phyloP scores from a whole-genome alignment of 2,329 filamentous ascomycete genomes.

The Paracamarosporium sp. region DNA sequence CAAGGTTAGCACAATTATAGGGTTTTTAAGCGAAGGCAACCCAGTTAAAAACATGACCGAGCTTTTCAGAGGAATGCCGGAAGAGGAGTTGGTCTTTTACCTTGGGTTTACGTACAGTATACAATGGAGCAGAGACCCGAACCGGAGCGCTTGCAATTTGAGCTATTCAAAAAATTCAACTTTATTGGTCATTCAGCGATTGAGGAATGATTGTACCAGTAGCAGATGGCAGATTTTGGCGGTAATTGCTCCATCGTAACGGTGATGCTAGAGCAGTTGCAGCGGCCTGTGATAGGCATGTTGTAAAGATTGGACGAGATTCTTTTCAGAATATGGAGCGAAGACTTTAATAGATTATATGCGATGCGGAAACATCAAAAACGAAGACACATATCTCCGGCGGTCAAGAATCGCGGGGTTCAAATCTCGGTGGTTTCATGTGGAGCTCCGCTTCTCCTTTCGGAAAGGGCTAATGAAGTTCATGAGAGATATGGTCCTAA shows the following conservation, averaged over 20 bases:
- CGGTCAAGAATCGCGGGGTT: background rate
- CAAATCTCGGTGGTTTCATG: background rate
- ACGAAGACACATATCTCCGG: background rate
- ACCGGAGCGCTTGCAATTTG: slow-evolving; percentile 39
- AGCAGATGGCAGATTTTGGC: slow-evolving; percentile 31
- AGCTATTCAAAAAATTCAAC: slow-evolving; percentile 14
- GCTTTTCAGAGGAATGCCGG: no score
- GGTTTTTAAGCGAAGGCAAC: no score
- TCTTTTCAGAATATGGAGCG: background rate
- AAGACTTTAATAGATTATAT: background rate
- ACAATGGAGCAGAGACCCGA: slow-evolving; percentile 27
- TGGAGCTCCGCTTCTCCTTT: background rate
- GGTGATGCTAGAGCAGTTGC: slow-evolving; percentile 38
- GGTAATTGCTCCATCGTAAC: slow-evolving; percentile 31
- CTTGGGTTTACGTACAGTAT: slow-evolving; percentile 13
- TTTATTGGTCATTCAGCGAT: background rate
- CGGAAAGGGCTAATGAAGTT: background rate
- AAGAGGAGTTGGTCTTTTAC: no score
- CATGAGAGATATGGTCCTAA: no score
- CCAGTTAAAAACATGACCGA: no score
- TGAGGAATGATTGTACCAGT: slow-evolving; percentile 28
- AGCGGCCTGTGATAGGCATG: slow-evolving; percentile 34
- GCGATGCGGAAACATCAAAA: background rate
- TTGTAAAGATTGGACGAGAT: background rate
- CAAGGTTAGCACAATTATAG: no score